Percentiles rank a stretch among this genome's conserved stretches.
phyloP scores from a whole-genome alignment of 805 yeast species.

The Wickerhamiella cacticola region DNA sequence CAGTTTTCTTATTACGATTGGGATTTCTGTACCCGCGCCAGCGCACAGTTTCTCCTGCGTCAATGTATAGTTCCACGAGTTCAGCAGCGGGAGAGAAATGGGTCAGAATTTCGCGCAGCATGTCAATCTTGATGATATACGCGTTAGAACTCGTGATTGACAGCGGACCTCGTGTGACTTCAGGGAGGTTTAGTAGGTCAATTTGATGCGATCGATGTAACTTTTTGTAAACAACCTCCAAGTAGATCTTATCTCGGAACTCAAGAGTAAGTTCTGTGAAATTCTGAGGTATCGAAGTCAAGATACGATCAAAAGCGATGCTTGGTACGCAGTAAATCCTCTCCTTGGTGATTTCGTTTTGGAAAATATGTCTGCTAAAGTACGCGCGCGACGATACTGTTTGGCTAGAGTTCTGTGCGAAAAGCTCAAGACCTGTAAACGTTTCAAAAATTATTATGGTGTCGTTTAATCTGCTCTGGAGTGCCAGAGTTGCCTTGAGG shows the following conservation, averaged over 20 bases:
- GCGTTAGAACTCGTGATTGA: neutral
- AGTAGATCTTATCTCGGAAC: neutral
- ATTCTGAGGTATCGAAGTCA: neutral
- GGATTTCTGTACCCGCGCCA: slow-evolving; percentile 15
- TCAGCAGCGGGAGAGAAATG: slow-evolving; percentile 18
- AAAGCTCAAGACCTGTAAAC: neutral
- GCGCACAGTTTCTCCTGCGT: slow-evolving; percentile 11
- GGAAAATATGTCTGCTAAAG: neutral
- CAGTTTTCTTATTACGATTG: slow-evolving; percentile 8
- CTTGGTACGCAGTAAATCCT: neutral
- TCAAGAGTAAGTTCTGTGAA: neutral
- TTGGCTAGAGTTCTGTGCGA: slow-evolving; percentile 3
- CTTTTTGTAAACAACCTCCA: neutral
- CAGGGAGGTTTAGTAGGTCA: slow-evolving; percentile 1
- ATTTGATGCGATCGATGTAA: neutral
- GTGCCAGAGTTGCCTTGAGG: neutral
- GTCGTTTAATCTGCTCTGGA: slow-evolving; percentile 2
- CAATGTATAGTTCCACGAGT: slow-evolving; percentile 17
- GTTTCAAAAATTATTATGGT: neutral
- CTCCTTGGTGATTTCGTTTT: neutral
- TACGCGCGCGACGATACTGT: slow-evolving; percentile 5
- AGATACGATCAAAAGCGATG: neutral
- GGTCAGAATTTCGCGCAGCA: slow-evolving; percentile 5
- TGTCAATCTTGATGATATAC: neutral
- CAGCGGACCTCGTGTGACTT: neutral